A percentile compares a stretch with the other conserved stretches of the same genome.
These are phyloP conservation scores for Zygosaccharomyces sapae DNA, from an alignment of 1,139 yeast genomes.

Conservation along the genomic window DNA sequence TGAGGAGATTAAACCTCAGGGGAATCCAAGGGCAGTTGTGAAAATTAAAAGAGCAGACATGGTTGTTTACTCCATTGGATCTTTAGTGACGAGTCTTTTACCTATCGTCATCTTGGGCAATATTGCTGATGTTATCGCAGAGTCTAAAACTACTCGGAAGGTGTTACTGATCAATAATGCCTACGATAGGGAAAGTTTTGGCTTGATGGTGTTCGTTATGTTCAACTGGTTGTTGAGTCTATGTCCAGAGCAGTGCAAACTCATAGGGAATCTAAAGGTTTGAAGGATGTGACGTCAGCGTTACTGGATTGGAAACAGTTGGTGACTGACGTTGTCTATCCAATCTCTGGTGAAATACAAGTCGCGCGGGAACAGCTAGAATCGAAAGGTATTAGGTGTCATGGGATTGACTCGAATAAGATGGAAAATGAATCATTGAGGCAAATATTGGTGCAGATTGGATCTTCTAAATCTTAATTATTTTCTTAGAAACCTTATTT, in stretches of 20 bases:
- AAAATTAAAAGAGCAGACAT: conserved; percentile 51
- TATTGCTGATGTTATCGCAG: conserved; percentile 53
- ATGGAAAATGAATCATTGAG: conserved; percentile 38
- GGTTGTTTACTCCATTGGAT: conserved; percentile 77
- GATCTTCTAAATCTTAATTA: background rate
- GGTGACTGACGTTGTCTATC: conserved; percentile 55
- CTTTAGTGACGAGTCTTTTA: conserved; percentile 78
- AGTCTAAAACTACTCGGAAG: conserved; percentile 40
- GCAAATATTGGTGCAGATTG: conserved; percentile 37
- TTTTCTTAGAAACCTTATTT: background rate
- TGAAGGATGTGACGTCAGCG: conserved; percentile 5
- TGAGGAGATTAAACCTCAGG: conserved; percentile 76
- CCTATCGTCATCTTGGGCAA: conserved; percentile 76
- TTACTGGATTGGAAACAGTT: conserved; percentile 40
- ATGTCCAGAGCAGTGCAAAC: conserved; percentile 23
- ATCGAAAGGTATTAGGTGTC: conserved; percentile 45
- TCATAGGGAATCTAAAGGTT: conserved; percentile 16
- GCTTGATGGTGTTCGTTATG: conserved; percentile 56
- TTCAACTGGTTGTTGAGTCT: conserved; percentile 47
- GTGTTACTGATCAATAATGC: conserved; percentile 66
- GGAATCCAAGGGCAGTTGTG: conserved; percentile 59
- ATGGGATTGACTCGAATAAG: conserved; percentile 40
- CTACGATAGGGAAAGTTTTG: conserved; percentile 74
- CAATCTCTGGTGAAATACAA: conserved; percentile 44
- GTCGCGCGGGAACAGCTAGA: conserved; percentile 45